These are phyloP conservation scores for Nicotiana paniculata DNA, from an alignment of 257 asterid genomes.

Conservation along the genomic window DNA sequence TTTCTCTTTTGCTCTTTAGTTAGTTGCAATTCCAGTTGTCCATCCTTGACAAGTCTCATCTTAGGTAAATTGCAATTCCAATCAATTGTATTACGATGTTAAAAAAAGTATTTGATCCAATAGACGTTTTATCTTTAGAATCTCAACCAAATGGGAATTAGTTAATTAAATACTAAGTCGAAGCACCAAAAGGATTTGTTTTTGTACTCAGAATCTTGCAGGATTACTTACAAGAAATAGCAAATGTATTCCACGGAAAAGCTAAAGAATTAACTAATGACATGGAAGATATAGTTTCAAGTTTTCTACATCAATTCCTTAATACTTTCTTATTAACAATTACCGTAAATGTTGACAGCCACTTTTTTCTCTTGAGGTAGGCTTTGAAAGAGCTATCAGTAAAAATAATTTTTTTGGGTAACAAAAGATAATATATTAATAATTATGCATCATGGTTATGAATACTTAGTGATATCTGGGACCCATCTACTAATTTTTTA, in stretches of 20 bases:
- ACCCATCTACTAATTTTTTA: neutral
- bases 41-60: no score
- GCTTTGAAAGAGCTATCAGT: neutral
- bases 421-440: no score
- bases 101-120: no score
- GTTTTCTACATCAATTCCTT: neutral
- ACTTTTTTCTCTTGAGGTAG: neutral
- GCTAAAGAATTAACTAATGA: neutral
- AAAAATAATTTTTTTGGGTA: neutral
- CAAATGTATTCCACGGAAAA: neutral
- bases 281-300: neutral
- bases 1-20: no score
- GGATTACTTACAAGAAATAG: neutral
- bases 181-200: neutral
- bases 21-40: no score
- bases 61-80: no score
- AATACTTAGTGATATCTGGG: neutral
- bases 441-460: no score
- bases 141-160: neutral
- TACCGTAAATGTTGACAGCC: neutral
- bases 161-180: neutral
- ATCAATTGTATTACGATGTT: no score
- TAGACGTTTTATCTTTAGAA: no score
- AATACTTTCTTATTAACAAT: neutral
- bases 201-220: neutral